Evolutionary conservation across 2,329 filamentous ascomycete species (phyloP).

Genomic region (Rutstroemia sp.): DNA sequence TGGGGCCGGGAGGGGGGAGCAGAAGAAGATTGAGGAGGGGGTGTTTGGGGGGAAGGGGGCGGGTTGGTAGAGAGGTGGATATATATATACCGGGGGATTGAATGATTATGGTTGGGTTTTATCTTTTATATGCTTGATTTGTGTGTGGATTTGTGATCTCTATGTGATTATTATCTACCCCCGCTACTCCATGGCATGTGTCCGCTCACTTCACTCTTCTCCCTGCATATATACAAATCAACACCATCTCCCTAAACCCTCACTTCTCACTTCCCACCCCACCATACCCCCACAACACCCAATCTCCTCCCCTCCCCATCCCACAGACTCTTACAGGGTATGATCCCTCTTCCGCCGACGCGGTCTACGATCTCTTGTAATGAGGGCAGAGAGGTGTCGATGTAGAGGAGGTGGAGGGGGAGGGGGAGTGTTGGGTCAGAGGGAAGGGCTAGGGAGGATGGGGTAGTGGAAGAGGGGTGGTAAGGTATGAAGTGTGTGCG

Average conservation of each 20-base stretch:
- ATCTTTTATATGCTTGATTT: too few species aligned
- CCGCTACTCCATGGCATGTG: too few species aligned
- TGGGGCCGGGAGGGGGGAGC: constrained; percentile 40
- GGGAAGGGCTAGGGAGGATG: not conserved
- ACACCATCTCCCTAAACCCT: not conserved
- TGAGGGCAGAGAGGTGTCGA: not conserved
- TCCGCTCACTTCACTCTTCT: too few species aligned
- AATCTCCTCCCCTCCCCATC: constrained; percentile 31
- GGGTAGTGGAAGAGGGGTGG: not conserved
- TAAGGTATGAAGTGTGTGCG: not conserved
- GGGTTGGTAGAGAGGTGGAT: not conserved
- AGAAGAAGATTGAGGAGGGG: constrained; percentile 39
- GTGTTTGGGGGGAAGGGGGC: constrained; percentile 31
- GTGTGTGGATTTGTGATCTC: too few species aligned
- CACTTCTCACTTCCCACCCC: not conserved
- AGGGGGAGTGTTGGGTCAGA: not conserved
- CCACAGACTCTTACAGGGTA: constrained; percentile 40
- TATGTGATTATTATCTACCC: too few species aligned
- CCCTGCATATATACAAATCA: too few species aligned
- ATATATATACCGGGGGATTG: too few species aligned
- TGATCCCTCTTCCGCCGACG: constrained; percentile 19
- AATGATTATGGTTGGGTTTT: too few species aligned
- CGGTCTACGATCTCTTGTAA: not conserved
- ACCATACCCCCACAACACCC: not conserved
- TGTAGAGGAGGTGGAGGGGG: not conserved